A percentile compares a stretch with the other conserved stretches of the same genome.
Evolutionary conservation across 2,329 filamentous ascomycete species (phyloP).

Genomic region (Neofusicoccum cordaticola): DNA sequence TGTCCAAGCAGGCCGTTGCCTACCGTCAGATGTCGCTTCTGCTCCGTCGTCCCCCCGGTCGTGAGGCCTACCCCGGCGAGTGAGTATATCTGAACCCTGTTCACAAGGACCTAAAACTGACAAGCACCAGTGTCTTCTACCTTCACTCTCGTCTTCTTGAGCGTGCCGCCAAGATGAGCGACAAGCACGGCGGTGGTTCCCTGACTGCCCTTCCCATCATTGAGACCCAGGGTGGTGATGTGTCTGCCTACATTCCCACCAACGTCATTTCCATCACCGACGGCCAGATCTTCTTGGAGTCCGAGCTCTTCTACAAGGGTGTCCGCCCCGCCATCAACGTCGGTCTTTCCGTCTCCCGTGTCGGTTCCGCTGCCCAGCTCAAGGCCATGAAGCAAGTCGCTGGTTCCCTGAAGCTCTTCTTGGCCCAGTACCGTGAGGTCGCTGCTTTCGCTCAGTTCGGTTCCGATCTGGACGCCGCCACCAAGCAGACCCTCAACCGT

Average conservation of each 20-base stretch:
- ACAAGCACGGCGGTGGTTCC: conserved; percentile 91
- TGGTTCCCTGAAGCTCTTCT: conserved; percentile 99
- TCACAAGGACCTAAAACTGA: conserved; percentile 21
- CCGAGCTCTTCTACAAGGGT: conserved; percentile 99
- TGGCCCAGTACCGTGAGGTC: conserved; percentile 99
- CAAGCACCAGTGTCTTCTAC: conserved; percentile 74
- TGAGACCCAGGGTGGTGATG: conserved; percentile 99
- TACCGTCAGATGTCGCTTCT: conserved; percentile 99
- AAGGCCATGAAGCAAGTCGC: conserved; percentile 99
- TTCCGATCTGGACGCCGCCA: conserved; percentile 97
- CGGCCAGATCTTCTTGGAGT: conserved; percentile 99
- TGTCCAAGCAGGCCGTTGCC: conserved; percentile 96
- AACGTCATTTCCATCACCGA: conserved; percentile 99
- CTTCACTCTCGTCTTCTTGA: conserved; percentile 98
- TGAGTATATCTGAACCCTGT: conserved; percentile 34
- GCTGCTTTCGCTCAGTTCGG: conserved; percentile 99
- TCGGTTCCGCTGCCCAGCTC: conserved; percentile 98
- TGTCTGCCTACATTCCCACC: conserved; percentile 99
- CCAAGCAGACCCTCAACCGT: conserved; percentile 97
- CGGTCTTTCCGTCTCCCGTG: conserved; percentile 99
- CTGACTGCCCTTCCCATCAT: conserved; percentile 97
- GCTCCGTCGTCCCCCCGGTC: conserved; percentile 93
- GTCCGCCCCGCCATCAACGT: conserved; percentile 99
- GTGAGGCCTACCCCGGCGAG: conserved; percentile 99
- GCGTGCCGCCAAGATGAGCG: conserved; percentile 98